Evolutionary conservation across 2,329 filamentous ascomycete species (phyloP), one percentile per base, ranked within the genome.

Genomic region (Cordyceps tenuipes): DNA sequence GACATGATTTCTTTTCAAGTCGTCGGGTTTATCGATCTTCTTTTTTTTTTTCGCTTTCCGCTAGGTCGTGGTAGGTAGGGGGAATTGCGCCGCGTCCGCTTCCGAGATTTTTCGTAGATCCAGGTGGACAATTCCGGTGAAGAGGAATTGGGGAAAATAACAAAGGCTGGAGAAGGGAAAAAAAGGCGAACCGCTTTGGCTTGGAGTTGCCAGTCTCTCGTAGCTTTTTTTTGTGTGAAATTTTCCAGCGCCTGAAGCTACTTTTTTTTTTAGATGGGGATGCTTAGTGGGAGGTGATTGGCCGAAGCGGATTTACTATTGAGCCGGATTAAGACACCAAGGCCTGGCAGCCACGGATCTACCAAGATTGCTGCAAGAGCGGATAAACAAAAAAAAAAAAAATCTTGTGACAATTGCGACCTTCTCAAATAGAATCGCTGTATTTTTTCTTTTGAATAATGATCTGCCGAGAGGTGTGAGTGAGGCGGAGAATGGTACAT

Each of bases 201-300:
- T 57, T 36, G 44, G 3, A 48, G 13, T 34, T n/a, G n/a, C 57
- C 23, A 2, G 49, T 57, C 53, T 53, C 54, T 55, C 19, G 54
- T 47, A 48, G 63, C 63, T 66, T 68, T 68, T 67, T 68, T 62
- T 63, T 67, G 66, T 69, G 66, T 69, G 68, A 70, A 70, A 70
- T 67, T 70, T 70, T 69, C 66, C 23, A 39, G 57, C 29, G 23
- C 9, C 21, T n/a, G 31, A 23, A 48, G 60, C 59, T 61, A 55
- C 60, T 49, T 57, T 57, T 49, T 57, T 49, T 57, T 36, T 19
- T 9, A n/a, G 6, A 48, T 49, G 43, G 49, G 41, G 41, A 15
- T 19, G 43, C 10, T 17, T 21, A 55, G 55, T 12, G 31, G 41
- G 19, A 19, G 46, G 3, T 64, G 62, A 63, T 63, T 64, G 63